These are phyloP conservation scores for Saraca asoca DNA, from an alignment of 331 rosid genomes.

Conservation along the genomic window DNA sequence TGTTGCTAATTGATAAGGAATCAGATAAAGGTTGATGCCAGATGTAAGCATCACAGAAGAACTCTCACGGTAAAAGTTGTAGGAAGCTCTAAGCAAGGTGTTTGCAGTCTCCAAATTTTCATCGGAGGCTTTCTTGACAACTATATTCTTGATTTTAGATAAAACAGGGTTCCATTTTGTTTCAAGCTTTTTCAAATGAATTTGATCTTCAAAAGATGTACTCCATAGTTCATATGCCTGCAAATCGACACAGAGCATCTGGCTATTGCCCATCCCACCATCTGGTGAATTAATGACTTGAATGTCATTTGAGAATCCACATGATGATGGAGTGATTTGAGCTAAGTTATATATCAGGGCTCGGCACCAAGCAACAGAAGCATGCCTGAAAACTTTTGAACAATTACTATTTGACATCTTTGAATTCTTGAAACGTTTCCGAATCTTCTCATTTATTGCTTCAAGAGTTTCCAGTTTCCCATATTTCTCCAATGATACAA, in stretches of 20 bases:
- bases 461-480: slow-evolving; percentile 85
- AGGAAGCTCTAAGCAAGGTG: slow-evolving; percentile 80
- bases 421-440: slow-evolving; percentile 92
- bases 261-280: slow-evolving; percentile 56
- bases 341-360: slow-evolving; percentile 78
- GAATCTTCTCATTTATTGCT: slow-evolving; percentile 90
- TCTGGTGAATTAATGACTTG: slow-evolving; percentile 52
- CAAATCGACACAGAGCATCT: slow-evolving; percentile 77
- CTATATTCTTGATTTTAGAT: slow-evolving; percentile 52
- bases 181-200: slow-evolving; percentile 58
- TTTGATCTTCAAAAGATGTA: slow-evolving; percentile 69
- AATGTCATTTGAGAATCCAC: slow-evolving; percentile 50
- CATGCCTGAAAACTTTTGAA: slow-evolving; percentile 86
- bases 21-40: slow-evolving; percentile 70
- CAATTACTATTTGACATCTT: slow-evolving; percentile 72
- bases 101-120: slow-evolving; percentile 76
- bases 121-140: slow-evolving; percentile 64
- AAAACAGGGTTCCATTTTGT: slow-evolving; percentile 64
- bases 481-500: slow-evolving; percentile 65
- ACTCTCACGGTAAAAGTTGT: slow-evolving; percentile 89
- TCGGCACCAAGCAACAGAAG: slow-evolving; percentile 94
- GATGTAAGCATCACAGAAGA: slow-evolving; percentile 72
- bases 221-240: slow-evolving; percentile 78
- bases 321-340: slow-evolving; percentile 59
- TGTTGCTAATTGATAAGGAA: slow-evolving; percentile 57